Evolutionary conservation across 352 stramenopile genomes (phyloP).

Genomic region (Phytopythium litorale): DNA sequence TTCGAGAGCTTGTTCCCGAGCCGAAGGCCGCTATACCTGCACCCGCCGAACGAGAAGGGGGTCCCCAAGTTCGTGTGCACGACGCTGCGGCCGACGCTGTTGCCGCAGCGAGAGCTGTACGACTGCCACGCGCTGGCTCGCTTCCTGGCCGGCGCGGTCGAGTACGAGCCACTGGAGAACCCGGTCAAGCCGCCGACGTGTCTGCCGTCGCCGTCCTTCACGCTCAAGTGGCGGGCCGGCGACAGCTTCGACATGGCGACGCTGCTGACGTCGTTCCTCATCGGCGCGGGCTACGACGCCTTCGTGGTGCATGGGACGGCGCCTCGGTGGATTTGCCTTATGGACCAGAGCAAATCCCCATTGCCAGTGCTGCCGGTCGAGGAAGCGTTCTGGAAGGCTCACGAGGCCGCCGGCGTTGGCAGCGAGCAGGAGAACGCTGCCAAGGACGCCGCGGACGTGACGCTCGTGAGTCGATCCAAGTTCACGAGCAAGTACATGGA

Average conservation of each 20-base stretch:
- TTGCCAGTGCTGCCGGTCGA: constrained; percentile 59
- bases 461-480: constrained; percentile 47
- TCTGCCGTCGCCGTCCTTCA: constrained; percentile 84
- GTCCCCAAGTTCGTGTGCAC: constrained; percentile 94
- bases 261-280: constrained; percentile 88
- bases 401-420: constrained; percentile 9
- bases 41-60: constrained; percentile 89
- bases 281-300: constrained; percentile 93
- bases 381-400: constrained; percentile 38
- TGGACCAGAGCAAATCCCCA: constrained; percentile 86
- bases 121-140: constrained; percentile 77
- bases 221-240: constrained; percentile 83
- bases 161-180: constrained; percentile 93
- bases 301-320: constrained; percentile 91
- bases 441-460: constrained; percentile 17
- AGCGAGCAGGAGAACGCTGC: constrained; percentile 5
- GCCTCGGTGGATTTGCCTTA: constrained; percentile 84
- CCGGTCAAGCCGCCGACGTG: constrained; percentile 64
- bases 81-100: constrained; percentile 89
- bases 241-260: constrained; percentile 93
- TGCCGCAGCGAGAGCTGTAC: constrained; percentile 92
- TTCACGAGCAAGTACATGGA: constrained; percentile 70
- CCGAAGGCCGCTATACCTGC: constrained; percentile 80
- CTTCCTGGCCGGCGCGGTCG: constrained; percentile 89
- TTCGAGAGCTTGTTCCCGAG: constrained; percentile 88